Evolutionary conservation across 2,329 filamentous ascomycete species (phyloP), one percentile per base, ranked within the genome.

Genomic region (Diplodia scrobiculata): DNA sequence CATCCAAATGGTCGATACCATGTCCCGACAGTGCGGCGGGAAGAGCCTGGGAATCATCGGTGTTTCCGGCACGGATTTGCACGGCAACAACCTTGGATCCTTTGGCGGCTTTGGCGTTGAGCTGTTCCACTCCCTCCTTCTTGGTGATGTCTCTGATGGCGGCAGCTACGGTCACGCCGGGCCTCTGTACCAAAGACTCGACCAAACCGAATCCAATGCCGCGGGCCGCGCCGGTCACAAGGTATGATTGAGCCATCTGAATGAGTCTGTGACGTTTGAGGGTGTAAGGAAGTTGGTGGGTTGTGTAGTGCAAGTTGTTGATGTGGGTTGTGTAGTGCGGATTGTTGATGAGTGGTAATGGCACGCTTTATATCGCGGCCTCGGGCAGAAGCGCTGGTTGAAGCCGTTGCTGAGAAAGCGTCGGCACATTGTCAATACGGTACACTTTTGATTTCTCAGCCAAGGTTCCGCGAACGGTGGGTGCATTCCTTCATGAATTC

Each of bases 81-180:
- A 50, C 29, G 45, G 58, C 58, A 5, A 62, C 29, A 6, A 62
- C 45, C 27, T 51, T 62, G 27, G 58, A 50, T n/a, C 58, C 58
- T 36, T 62, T 13, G n/a, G 27, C 58, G 29, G 58, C 58, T 36
- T 62, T 62, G 45, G 27, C 45, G 45, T 62, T 62, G 29, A 62
- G 4, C 5, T n/a, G 34, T 47, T 62, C 58, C 9, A 62, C 58
- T 13, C n/a, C 29, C 9, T 62, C 58, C 17, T 10, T 50, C n/a
- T 50, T 62, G 17, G n/a, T n/a, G 45, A 62, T 62, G 45, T 62
- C 58, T 19, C 58, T 21, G 58, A 62, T 50, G 27, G 10, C 41
- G 10, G 58, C 58, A 32, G 50, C 21, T 11, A 62, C 29, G 45
- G 36, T 34, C n/a, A 50, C 45, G 11, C 41, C 58, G n/a, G 58